Conservation (phyloP, 2,329 filamentous ascomycete species). For the Neoscytalidium dimidiatum region DNA sequence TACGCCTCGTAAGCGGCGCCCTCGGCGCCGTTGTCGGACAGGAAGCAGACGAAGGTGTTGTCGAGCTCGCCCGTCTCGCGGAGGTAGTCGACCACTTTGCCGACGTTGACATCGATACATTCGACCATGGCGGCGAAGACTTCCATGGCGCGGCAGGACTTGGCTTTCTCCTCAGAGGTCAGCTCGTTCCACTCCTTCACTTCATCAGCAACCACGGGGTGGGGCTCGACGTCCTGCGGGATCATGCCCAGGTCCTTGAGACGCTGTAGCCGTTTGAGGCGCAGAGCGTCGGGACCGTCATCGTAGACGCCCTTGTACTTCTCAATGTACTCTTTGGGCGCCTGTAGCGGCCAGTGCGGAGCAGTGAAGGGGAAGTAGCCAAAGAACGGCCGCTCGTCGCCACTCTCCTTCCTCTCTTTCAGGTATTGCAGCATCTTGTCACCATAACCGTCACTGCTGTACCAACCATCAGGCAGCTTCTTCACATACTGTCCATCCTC, state of each 20-base stretch:
- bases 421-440: slow-evolving; percentile 43
- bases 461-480: slow-evolving; percentile 37
- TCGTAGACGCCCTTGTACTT: slow-evolving; percentile 63
- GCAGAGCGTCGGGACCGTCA: slow-evolving; percentile 60
- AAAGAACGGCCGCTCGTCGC: slow-evolving; percentile 55
- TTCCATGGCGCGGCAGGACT: slow-evolving; percentile 60
- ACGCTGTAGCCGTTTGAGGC: slow-evolving; percentile 54
- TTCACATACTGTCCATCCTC: slow-evolving; percentile 44
- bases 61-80: slow-evolving; percentile 59
- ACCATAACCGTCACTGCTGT: slow-evolving; percentile 41
- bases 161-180: slow-evolving; percentile 47
- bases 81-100: slow-evolving; percentile 60
- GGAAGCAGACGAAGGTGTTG: slow-evolving; percentile 65
- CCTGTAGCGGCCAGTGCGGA: slow-evolving; percentile 65
- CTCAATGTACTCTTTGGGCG: slow-evolving; percentile 55
- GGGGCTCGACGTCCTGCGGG: slow-evolving; percentile 51
- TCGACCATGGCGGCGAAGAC: slow-evolving; percentile 67
- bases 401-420: slow-evolving; percentile 35
- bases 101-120: slow-evolving; percentile 61
- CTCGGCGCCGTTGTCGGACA: slow-evolving; percentile 65
- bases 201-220: slow-evolving; percentile 53
- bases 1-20: slow-evolving; percentile 61
- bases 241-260: slow-evolving; percentile 62
- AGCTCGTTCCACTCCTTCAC: slow-evolving; percentile 52
- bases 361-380: slow-evolving; percentile 63